A percentile compares a stretch with the other conserved stretches of the same genome.
phyloP scores from a whole-genome alignment of 805 yeast genomes.

The Zygotorulaspora sp. region DNA sequence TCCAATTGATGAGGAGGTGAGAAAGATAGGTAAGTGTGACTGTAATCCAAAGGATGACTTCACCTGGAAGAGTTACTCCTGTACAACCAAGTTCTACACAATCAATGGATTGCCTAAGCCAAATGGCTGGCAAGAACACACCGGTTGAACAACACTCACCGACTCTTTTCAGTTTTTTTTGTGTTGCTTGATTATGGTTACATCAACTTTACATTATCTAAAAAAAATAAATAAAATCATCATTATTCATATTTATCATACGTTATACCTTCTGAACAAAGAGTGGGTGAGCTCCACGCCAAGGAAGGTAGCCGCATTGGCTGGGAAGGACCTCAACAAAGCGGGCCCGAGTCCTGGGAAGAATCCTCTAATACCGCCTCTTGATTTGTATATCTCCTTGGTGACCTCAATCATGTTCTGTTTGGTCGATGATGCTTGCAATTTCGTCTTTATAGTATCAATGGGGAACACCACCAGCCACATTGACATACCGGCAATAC shows the following conservation, averaged over 20 bases:
- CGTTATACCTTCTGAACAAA: constrained; percentile 35
- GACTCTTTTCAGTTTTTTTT: neutral
- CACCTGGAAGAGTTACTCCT: constrained; percentile 71
- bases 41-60: constrained; percentile 69
- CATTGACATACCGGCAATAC: constrained; percentile 94
- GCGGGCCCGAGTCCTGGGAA: constrained; percentile 99
- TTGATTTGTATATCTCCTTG: constrained; percentile 52
- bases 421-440: constrained; percentile 37
- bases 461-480: constrained; percentile 95
- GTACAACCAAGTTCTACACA: constrained; percentile 60
- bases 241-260: constrained; percentile 8
- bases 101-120: constrained; percentile 56
- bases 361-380: constrained; percentile 83
- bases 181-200: too few species aligned
- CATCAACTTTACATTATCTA: neutral
- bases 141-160: constrained; percentile 1
- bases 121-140: constrained; percentile 61
- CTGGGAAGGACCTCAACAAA: constrained; percentile 89
- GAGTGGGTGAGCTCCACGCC: constrained; percentile 82
- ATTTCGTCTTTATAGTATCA: constrained; percentile 74
- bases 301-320: constrained; percentile 96
- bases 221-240: neutral
- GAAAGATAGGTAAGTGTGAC: constrained; percentile 60
- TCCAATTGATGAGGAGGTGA: constrained; percentile 61
- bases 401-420: constrained; percentile 63